Evolutionary conservation across 2,329 filamentous ascomycete genomes (phyloP).

Genomic region (Botrytis fabae): DNA sequence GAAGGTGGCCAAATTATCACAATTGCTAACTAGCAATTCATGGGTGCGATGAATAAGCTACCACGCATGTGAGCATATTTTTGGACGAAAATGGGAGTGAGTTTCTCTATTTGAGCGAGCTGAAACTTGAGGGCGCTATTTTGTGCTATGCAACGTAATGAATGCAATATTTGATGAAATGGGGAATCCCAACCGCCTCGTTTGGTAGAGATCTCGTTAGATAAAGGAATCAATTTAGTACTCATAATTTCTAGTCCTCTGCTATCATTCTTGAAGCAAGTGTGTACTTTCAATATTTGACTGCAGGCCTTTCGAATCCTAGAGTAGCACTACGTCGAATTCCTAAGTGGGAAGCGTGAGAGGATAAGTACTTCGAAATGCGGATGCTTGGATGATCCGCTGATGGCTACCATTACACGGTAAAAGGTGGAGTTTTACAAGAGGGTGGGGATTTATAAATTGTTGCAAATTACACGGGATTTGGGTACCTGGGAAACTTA

Average conservation of each 20-base stretch:
- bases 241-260: background rate
- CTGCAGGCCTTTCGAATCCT: background rate
- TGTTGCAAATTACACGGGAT: no score
- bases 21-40: slow-evolving; percentile 15
- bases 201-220: background rate
- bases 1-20: slow-evolving; percentile 51
- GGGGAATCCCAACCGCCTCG: background rate
- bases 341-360: background rate
- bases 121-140: background rate
- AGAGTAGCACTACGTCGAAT: background rate
- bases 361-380: background rate
- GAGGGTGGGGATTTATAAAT: no score
- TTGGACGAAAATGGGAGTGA: background rate
- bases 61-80: slow-evolving; percentile 8
- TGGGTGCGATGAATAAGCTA: background rate
- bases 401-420: no score
- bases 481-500: no score
- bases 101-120: background rate
- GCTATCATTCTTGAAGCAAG: no score
- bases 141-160: background rate
- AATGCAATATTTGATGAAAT: background rate
- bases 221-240: background rate
- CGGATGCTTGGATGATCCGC: background rate
- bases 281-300: background rate
- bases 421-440: no score